Evolutionary conservation across 2,329 filamentous ascomycete species (phyloP), one percentile per base, ranked within the genome.

Genomic region (Claviceps maximensis): DNA sequence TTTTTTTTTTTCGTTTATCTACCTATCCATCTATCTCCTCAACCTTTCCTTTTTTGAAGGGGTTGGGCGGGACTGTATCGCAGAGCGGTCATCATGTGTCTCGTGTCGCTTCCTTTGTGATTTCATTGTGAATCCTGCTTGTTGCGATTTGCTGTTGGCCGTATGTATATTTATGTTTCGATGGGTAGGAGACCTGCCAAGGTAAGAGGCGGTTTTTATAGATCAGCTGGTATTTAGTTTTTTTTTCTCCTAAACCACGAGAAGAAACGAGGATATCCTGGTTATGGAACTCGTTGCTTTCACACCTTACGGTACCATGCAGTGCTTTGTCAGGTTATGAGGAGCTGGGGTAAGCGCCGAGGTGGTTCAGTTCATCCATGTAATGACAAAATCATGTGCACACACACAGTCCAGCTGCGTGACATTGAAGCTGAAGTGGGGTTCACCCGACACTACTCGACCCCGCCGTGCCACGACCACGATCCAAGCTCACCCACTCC

Each of bases 351-450:
- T n/a, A n/a, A n/a, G n/a, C n/a, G n/a, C n/a, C n/a, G n/a, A n/a
- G n/a, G n/a, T n/a, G n/a, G n/a, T n/a, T n/a, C n/a, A n/a, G n/a
- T n/a, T n/a, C n/a, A n/a, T n/a, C n/a, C n/a, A n/a, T n/a, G n/a
- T n/a, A n/a, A n/a, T 4, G 29, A 29, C 29, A 29, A 29, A 29
- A 29, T 29, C 29, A 29, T n/a, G n/a, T n/a, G n/a, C n/a, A n/a
- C n/a, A n/a, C n/a, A n/a, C n/a, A n/a, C n/a, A n/a, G n/a, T n/a
- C n/a, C n/a, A n/a, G n/a, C n/a, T 6, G 6, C 9, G 9, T 33
- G 31, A 33, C 31, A 12, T 33, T 9, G n/a, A n/a, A 49, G 47
- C 48, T 49, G 23, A 49, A 49, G 49, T 50, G 49, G 49, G 49
- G 48, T 13, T 29, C 29, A 9, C n/a, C 38, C 15, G n/a, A 41